Evolutionary conservation across 768 basidiomycete species (phyloP).

Genomic region (Hirschioporus abietinus): DNA sequence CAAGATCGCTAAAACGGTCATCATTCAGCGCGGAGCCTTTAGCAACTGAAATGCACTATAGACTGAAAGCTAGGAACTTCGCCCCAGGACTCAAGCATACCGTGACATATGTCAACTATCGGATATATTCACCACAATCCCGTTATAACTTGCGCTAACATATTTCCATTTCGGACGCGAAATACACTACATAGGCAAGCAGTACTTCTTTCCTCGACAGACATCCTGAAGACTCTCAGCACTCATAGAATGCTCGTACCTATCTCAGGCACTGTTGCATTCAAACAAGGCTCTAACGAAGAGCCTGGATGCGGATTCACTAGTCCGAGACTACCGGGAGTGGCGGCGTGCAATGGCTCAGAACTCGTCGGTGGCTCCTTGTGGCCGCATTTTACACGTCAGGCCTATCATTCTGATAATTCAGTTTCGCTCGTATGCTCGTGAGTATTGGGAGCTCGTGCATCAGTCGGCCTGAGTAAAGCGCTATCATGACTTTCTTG

Average conservation of each 20-base stretch:
- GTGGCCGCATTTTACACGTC: background rate
- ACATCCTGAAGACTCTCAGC: background rate
- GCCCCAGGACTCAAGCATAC: background rate
- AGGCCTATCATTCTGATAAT: too few species aligned
- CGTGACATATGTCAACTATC: background rate
- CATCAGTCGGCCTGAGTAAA: too few species aligned
- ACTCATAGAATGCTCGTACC: too few species aligned
- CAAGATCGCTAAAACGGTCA: background rate
- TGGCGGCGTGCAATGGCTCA: background rate
- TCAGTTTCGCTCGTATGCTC: too few species aligned
- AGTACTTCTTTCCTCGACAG: background rate
- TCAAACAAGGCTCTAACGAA: background rate
- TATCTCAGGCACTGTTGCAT: background rate
- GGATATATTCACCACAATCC: too few species aligned
- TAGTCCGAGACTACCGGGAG: background rate
- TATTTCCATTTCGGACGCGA: too few species aligned
- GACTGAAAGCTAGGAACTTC: too few species aligned
- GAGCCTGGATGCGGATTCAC: background rate
- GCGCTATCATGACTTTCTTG: too few species aligned
- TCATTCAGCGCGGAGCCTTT: background rate
- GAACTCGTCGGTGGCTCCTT: background rate
- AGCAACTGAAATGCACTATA: background rate
- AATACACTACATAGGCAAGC: too few species aligned
- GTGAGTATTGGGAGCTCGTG: too few species aligned
- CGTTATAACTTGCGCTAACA: too few species aligned